Base-by-base conservation (phyloP, 2,329 filamentous ascomycete species). In the Fusarium compactum region DNA sequence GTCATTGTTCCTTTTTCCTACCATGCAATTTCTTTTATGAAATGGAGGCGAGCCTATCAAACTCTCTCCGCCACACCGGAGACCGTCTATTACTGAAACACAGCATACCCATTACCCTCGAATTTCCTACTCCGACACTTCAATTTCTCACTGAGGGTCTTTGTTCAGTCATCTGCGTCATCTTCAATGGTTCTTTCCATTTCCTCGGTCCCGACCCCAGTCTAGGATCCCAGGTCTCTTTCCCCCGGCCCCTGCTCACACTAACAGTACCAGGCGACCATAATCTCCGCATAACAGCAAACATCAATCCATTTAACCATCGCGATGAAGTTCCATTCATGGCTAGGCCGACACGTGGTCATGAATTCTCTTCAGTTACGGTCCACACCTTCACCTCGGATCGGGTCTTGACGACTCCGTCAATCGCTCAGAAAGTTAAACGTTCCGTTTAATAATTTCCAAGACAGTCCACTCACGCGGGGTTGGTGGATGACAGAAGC, bases 201-300 rank as follows among this genome's bases (percentile, higher is more conserved):
- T 51, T 46, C 52, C 41, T 38, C 15, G 43, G 20, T 34, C 45
- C 24, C 38, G 8, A 47, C 44, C 16, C 52, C 34, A 51, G 62
- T 56, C 70, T 51, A 44, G 45, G 56, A 58, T 65, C 64, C 50
- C 59, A 65, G 57, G 72, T 55, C 64, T 34, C 41, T 52, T 53
- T 44, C 27, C 51, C 68, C 65, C 47, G 62, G 48, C 60, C 71
- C 70, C 64, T 74, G 71, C 51, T 68, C 38, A 40, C 41, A 57
- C 73, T 67, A 70, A 69, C 24, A 57, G 51, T 14, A 32, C 58
- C 41, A 57, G 61, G 51, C 57, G 51, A 68, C 56, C 48, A 58
- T 68, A 75, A 75, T 76, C 72, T 75, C 73, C 73, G 72, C 62
- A 58, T 53, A 40, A 62, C 45, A 62, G 25, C 41, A 53, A 62